A percentile compares a stretch with the other conserved stretches of the same genome.
phyloP scores from a whole-genome alignment of 2,329 filamentous ascomycete species.

The Calonectria multiphialidica region DNA sequence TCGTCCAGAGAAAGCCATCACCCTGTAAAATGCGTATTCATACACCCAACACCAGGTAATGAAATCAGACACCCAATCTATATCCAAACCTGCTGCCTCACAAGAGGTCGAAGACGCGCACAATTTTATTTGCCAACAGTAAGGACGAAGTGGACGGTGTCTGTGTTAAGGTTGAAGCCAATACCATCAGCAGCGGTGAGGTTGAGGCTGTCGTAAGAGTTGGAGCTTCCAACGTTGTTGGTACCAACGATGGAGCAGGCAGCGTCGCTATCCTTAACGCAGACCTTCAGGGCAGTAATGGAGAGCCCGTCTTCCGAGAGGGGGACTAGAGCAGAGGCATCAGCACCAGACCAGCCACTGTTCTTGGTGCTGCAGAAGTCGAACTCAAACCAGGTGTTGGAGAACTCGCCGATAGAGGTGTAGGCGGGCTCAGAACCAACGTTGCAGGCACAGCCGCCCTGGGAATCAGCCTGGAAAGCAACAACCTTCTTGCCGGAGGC shows the following conservation, averaged over 20 bases:
- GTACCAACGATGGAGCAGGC: conserved; percentile 57
- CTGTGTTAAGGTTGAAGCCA: conserved; percentile 53
- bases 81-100: background rate
- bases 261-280: conserved; percentile 43
- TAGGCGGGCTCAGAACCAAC: conserved; percentile 43
- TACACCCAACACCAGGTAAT: conserved; percentile 26
- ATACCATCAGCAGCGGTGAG: conserved; percentile 56
- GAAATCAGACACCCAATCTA: conserved; percentile 26
- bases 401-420: conserved; percentile 56
- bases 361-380: conserved; percentile 61
- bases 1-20: conserved; percentile 23
- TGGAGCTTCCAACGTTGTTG: conserved; percentile 48
- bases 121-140: conserved; percentile 45
- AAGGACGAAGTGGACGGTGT: conserved; percentile 45
- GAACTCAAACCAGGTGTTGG: conserved; percentile 63
- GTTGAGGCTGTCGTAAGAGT: conserved; percentile 49
- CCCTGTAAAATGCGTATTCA: conserved; percentile 26
- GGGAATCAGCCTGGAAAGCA: conserved; percentile 59
- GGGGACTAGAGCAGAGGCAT: conserved; percentile 63
- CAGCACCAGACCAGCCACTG: conserved; percentile 62
- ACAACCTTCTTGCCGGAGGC: conserved; percentile 53
- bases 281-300: conserved; percentile 54
- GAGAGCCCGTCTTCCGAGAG: conserved; percentile 44
- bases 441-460: conserved; percentile 62
- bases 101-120: too few relatives aligned